Evolutionary conservation across 2,329 filamentous ascomycete species (phyloP).

Genomic region (Aaosphaeria arxii): DNA sequence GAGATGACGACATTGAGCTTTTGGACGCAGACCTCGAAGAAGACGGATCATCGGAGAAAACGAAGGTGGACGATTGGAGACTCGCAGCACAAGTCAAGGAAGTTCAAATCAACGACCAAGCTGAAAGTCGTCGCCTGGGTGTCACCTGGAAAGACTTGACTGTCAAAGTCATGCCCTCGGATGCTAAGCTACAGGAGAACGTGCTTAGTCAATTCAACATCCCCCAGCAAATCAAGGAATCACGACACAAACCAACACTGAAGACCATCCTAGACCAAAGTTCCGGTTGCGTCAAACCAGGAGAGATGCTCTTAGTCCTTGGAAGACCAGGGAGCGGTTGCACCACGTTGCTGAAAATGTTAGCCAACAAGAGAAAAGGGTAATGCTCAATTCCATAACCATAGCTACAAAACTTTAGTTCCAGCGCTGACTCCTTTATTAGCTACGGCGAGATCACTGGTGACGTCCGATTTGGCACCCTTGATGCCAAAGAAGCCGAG

Average conservation of each 20-base stretch:
- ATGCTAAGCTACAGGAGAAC: conserved; percentile 15
- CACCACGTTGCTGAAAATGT: conserved; percentile 42
- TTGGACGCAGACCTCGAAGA: too few relatives aligned
- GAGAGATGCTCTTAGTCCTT: conserved; percentile 42
- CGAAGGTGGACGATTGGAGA: conserved; percentile 8
- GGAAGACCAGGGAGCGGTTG: conserved; percentile 53
- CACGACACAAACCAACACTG: conserved; percentile 7
- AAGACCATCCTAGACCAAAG: conserved; percentile 44
- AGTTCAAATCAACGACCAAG: conserved; percentile 12
- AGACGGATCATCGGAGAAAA: too few relatives aligned
- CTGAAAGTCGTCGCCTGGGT: not conserved
- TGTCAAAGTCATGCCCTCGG: conserved; percentile 10
- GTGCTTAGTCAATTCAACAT: conserved; percentile 14
- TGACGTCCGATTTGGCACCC: conserved; percentile 52
- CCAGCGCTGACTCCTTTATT: not conserved
- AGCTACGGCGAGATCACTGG: conserved; percentile 12
- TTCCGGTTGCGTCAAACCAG: conserved; percentile 66
- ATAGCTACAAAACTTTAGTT: not conserved
- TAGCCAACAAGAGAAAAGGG: not conserved
- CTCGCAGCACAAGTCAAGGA: conserved; percentile 18
- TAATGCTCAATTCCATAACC: not conserved
- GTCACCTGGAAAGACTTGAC: conserved; percentile 8
- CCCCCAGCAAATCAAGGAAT: conserved; percentile 8
- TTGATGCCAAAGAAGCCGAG: conserved; percentile 30
- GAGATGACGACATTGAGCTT: too few relatives aligned